Conservation (phyloP, 495 filamentous ascomycete genomes). For the Xeromyces bisporus region DNA sequence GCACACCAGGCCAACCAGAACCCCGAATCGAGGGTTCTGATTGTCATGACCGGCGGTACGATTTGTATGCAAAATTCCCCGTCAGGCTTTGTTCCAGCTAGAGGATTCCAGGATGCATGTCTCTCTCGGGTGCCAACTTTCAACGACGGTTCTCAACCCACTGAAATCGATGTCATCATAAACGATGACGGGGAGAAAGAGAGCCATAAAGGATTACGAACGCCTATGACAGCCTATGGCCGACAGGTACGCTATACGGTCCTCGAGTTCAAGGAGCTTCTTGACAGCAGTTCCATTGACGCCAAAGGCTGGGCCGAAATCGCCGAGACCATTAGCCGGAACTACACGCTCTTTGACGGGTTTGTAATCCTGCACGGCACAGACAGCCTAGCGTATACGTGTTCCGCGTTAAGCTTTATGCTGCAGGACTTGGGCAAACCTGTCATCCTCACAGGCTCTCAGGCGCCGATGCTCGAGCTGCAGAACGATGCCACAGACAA, state of each 20-base stretch:
- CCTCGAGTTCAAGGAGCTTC: conserved; percentile 69
- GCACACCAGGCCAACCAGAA: conserved; percentile 11
- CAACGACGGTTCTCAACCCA: conserved; percentile 61
- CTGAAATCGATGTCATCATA: conserved; percentile 35
- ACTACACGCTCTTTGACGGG: conserved; percentile 83
- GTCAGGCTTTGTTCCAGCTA: conserved; percentile 50
- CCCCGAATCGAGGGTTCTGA: conserved; percentile 63
- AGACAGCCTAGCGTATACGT: conserved; percentile 82
- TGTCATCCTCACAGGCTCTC: conserved; percentile 78
- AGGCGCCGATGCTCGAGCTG: conserved; percentile 81
- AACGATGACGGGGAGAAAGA: conserved; percentile 27
- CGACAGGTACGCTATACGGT: conserved; percentile 73
- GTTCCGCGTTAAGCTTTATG: conserved; percentile 90
- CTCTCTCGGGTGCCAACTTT: conserved; percentile 75
- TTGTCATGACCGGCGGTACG: conserved; percentile 90
- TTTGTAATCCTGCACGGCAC: conserved; percentile 97
- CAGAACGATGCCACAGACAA: conserved; percentile 97
- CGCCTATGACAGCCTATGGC: conserved; percentile 65
- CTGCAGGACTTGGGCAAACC: conserved; percentile 81
- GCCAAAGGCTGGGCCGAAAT: conserved; percentile 83
- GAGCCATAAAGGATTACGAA: conserved; percentile 46
- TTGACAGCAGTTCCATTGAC: conserved; percentile 87
- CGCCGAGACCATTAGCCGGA: conserved; percentile 46
- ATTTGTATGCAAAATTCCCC: conserved; percentile 79
- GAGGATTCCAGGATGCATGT: conserved; percentile 68